These are phyloP conservation scores for Smithsoniella earleae DNA, from an alignment of 163 green algal species.

Conservation along the genomic window DNA sequence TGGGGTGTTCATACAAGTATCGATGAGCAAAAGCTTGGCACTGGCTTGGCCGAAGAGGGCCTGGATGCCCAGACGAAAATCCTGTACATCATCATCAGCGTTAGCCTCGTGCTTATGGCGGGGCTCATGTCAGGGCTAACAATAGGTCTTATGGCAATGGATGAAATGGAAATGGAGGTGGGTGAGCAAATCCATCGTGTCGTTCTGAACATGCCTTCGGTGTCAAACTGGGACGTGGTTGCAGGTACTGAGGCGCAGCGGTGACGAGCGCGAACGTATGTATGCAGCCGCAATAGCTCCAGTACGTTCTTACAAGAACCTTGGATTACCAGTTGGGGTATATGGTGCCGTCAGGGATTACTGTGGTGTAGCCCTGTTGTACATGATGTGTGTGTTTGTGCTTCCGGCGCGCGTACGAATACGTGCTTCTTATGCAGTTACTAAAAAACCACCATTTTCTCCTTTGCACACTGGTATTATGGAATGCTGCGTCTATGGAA, in stretches of 20 bases:
- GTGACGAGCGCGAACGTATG: conserved; percentile 42
- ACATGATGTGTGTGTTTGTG: too few species aligned
- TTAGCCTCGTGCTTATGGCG: conserved; percentile 54
- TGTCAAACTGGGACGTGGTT: too few species aligned
- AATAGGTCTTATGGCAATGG: conserved; percentile 73
- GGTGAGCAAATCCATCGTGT: too few species aligned
- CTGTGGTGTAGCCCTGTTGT: too few species aligned
- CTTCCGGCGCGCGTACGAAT: not conserved
- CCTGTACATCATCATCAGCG: conserved; percentile 36
- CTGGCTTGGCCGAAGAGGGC: not conserved
- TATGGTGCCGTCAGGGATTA: too few species aligned
- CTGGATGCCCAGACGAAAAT: not conserved
- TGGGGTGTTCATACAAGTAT: too few species aligned
- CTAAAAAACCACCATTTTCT: conserved; percentile 67
- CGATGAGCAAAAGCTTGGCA: too few species aligned
- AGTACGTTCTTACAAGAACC: conserved; percentile 30
- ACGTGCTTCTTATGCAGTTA: conserved; percentile 35
- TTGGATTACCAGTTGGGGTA: too few species aligned
- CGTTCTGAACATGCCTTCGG: too few species aligned
- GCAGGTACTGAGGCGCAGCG: conserved; percentile 62
- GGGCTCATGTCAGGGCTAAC: conserved; percentile 77
- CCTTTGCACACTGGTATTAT: conserved; percentile 81
- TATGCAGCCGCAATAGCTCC: conserved; percentile 46
- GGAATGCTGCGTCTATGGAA: conserved; percentile 77
- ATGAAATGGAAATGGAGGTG: conserved; percentile 80